These are phyloP conservation scores for Ceratocystis smalleyi DNA, from an alignment of 2,329 filamentous ascomycete genomes.

Conservation along the genomic window DNA sequence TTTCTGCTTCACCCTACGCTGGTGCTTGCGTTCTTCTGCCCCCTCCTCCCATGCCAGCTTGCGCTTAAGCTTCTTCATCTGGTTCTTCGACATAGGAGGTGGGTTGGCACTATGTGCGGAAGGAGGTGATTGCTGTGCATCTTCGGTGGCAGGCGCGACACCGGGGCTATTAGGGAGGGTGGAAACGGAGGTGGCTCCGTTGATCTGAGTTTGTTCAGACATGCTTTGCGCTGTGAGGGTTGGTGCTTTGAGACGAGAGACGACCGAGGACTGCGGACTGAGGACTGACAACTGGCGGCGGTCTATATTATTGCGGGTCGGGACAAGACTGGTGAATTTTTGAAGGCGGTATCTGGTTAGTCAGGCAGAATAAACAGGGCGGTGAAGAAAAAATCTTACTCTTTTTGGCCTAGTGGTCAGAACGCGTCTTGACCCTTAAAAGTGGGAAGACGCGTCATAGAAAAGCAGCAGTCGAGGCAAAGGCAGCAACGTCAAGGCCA, in stretches of 20 bases:
- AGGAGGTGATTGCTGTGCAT: not conserved
- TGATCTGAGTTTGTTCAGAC: constrained; percentile 2
- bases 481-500: not conserved
- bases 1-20: constrained; percentile 40
- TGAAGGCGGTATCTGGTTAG: constrained; percentile 9
- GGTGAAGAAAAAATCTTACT: constrained; percentile 11
- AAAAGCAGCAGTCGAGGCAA: not conserved
- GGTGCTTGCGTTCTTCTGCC: constrained; percentile 40
- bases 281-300: too few relatives aligned
- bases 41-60: constrained; percentile 61
- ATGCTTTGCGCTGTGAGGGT: not conserved
- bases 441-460: not conserved
- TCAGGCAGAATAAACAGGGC: constrained; percentile 11
- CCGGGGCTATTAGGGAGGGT: not conserved
- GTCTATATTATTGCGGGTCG: too few relatives aligned
- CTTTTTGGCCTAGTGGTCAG: constrained; percentile 11
- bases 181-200: not conserved
- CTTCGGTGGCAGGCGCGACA: not conserved
- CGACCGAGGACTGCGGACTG: too few relatives aligned
- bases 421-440: constrained; percentile 4
- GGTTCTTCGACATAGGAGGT: constrained; percentile 58
- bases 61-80: constrained; percentile 62
- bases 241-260: not conserved
- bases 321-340: constrained; percentile 11
- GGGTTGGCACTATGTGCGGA: constrained; percentile 10